Evolutionary conservation across 2,329 filamentous ascomycete species (phyloP).

Genomic region (Neofusicoccum cordaticola): DNA sequence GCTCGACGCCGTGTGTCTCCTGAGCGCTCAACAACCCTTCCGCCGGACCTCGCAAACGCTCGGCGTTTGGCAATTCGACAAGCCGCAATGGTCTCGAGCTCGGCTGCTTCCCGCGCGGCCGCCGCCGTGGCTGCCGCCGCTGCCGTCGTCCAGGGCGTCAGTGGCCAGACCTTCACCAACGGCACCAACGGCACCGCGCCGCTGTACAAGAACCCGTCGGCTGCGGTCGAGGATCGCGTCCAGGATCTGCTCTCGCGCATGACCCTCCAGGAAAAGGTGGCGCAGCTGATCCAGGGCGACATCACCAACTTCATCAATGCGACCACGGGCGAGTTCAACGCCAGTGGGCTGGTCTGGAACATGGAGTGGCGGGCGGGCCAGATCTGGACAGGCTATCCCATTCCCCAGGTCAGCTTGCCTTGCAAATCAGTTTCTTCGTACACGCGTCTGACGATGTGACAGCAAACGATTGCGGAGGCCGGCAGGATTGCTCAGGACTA

Average conservation of each 20-base stretch:
- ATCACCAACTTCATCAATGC: constrained; percentile 71
- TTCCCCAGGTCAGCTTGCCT: constrained; percentile 46
- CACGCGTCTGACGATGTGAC: neutral
- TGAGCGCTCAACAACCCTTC: too few species aligned
- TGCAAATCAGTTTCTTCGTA: neutral
- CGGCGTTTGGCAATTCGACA: neutral
- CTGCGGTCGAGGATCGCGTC: constrained; percentile 62
- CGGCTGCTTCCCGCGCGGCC: neutral
- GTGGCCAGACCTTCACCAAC: neutral
- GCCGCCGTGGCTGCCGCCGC: neutral
- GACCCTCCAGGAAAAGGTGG: constrained; percentile 71
- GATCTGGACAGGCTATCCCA: constrained; percentile 69
- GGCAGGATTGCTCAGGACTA: constrained; percentile 68
- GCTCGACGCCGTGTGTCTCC: too few species aligned
- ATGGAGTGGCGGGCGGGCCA: constrained; percentile 65
- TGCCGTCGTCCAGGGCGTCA: neutral
- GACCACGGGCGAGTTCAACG: constrained; percentile 65
- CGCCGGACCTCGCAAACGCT: neutral
- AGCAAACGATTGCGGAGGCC: constrained; percentile 58
- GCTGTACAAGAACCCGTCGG: constrained; percentile 62
- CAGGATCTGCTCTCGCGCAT: constrained; percentile 67
- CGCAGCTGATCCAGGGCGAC: constrained; percentile 64
- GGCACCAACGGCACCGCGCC: constrained; percentile 29
- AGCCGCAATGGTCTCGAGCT: neutral
- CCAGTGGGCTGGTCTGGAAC: constrained; percentile 63